Conservation (phyloP, 371 early-diverging fungal genomes). For the Syncephalastrum monosporum region DNA sequence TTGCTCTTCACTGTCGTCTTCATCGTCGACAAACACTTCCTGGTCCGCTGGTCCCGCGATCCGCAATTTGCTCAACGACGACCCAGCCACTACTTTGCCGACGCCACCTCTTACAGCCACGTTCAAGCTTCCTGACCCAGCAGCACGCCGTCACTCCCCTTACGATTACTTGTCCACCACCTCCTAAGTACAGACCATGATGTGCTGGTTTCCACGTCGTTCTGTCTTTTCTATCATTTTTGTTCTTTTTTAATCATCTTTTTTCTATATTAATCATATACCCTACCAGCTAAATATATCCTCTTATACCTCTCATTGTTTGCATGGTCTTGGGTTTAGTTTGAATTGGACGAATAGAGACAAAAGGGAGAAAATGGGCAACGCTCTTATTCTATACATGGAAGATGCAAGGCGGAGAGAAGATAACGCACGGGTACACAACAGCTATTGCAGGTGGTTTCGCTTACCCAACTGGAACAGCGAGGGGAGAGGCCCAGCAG, state of each 20-base stretch:
- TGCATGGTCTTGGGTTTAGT: too few relatives aligned
- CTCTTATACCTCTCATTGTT: too few relatives aligned
- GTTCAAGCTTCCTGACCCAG: conserved; percentile 3
- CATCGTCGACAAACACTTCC: conserved; percentile 23
- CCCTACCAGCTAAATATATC: neutral
- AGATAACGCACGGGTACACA: too few relatives aligned
- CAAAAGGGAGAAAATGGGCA: too few relatives aligned
- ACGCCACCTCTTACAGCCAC: conserved; percentile 13
- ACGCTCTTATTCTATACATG: too few relatives aligned
- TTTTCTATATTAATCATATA: conserved; percentile 4
- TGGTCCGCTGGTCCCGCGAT: conserved; percentile 27
- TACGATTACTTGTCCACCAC: conserved; percentile 2
- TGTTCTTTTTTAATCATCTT: conserved; percentile 1
- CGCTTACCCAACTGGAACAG: too few relatives aligned
- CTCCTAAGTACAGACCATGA: neutral
- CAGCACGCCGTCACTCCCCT: neutral
- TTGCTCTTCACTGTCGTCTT: conserved; percentile 4
- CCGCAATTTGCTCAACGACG: conserved; percentile 31
- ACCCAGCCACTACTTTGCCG: conserved; percentile 8
- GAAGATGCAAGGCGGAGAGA: too few relatives aligned
- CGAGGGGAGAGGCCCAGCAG: too few relatives aligned
- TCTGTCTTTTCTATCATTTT: neutral
- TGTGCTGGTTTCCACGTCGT: conserved; percentile 2
- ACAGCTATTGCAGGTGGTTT: too few relatives aligned
- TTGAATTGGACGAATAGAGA: too few relatives aligned